Percentiles rank a stretch among this genome's conserved stretches.
Evolutionary conservation across 2,329 filamentous ascomycete genomes (phyloP).

Genomic region (Orbilia blumenaviensis): DNA sequence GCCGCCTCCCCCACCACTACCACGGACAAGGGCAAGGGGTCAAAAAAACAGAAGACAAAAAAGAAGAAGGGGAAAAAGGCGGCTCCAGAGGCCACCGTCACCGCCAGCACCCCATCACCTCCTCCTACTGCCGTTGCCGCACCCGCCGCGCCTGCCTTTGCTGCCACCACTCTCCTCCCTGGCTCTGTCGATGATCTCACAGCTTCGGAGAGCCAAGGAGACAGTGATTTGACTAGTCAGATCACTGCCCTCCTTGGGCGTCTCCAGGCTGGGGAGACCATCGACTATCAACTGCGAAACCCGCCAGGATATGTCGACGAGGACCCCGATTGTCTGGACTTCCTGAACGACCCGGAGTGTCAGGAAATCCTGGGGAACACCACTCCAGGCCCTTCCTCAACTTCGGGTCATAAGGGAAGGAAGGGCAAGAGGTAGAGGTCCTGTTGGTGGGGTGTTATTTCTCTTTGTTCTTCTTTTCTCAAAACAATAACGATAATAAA

Average conservation of each 20-base stretch:
- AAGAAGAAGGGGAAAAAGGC: not conserved
- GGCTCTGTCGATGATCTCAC: not conserved
- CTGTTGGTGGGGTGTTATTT: not conserved
- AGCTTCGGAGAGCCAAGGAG: not conserved
- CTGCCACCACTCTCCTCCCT: not conserved
- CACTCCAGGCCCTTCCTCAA: not conserved
- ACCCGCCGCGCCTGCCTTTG: too few relatives aligned
- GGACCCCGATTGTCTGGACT: slow-evolving; percentile 31
- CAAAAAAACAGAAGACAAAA: not conserved
- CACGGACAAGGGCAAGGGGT: not conserved
- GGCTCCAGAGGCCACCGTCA: too few relatives aligned
- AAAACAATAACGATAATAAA: too few relatives aligned
- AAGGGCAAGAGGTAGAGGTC: not conserved
- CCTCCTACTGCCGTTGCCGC: too few relatives aligned
- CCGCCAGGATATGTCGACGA: slow-evolving; percentile 26
- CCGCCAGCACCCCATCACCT: not conserved
- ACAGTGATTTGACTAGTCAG: not conserved
- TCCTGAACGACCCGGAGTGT: slow-evolving; percentile 9
- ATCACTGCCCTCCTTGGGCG: slow-evolving; percentile 11
- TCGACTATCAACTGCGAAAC: slow-evolving; percentile 31
- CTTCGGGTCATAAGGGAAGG: not conserved
- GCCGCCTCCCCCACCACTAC: not conserved
- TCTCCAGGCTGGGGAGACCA: slow-evolving; percentile 21
- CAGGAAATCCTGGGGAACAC: not conserved
- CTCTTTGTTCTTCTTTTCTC: not conserved